A percentile compares a stretch with the other conserved stretches of the same genome.
These are phyloP conservation scores for Pascua sp. DNA, from an alignment of 1,284 basidiomycete genomes.

Conservation along the genomic window DNA sequence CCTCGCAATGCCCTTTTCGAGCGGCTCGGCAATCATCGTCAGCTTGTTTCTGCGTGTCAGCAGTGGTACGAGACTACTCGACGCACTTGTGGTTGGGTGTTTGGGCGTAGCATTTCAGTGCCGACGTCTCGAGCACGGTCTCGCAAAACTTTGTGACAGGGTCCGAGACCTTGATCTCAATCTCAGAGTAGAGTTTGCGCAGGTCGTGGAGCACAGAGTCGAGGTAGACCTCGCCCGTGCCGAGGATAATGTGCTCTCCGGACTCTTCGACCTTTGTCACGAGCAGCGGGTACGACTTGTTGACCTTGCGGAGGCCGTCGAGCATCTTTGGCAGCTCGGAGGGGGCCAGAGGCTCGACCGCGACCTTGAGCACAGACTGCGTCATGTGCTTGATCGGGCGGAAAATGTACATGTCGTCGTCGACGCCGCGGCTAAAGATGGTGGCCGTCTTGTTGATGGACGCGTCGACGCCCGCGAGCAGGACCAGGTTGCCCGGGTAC, in stretches of 20 bases:
- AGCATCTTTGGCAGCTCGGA: conserved; percentile 99
- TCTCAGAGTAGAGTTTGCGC: conserved; percentile 87
- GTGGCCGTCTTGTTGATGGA: conserved; percentile 96
- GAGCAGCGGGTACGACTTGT: conserved; percentile 94
- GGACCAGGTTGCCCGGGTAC: conserved; percentile 86
- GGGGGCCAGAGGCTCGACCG: conserved; percentile 95
- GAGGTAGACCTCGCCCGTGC: conserved; percentile 94
- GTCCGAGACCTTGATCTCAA: conserved; percentile 99
- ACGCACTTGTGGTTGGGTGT: conserved; percentile 91
- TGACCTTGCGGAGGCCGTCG: conserved; percentile 90
- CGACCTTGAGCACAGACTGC: conserved; percentile 95
- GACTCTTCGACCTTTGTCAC: conserved; percentile 97
- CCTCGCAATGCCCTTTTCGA: conserved; percentile 88
- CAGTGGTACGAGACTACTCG: conserved; percentile 39
- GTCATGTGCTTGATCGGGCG: conserved; percentile 93
- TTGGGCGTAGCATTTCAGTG: conserved; percentile 96
- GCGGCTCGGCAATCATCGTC: conserved; percentile 95
- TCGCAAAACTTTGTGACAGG: conserved; percentile 98
- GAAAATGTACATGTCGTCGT: conserved; percentile 86
- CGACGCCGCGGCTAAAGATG: conserved; percentile 66
- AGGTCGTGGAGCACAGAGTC: conserved; percentile 97
- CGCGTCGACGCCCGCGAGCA: conserved; percentile 87
- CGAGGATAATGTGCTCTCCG: conserved; percentile 94
- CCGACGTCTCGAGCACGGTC: conserved; percentile 96
- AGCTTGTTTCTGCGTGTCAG: conserved; percentile 70